phyloP scores from a whole-genome alignment of 176 grass and related monocot genomes.

The Oryza longistaminata region DNA sequence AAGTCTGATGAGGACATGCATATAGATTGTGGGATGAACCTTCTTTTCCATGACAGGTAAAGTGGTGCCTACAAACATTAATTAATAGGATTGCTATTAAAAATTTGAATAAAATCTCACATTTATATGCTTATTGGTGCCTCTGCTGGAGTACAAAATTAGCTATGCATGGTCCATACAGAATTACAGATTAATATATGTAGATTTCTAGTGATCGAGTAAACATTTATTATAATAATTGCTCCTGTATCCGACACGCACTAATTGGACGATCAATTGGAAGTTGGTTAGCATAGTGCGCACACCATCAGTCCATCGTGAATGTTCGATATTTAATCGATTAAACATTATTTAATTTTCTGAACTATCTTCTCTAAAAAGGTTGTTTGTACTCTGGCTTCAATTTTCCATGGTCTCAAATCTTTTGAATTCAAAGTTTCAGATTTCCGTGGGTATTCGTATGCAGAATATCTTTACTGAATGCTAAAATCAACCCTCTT shows the following conservation, averaged over 20 bases:
- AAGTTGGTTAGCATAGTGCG: background rate
- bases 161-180: background rate
- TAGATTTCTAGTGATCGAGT: background rate
- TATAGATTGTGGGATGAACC: conserved; percentile 30
- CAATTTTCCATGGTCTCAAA: background rate
- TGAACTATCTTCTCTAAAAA: background rate
- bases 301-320: conserved; percentile 18
- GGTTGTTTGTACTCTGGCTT: background rate
- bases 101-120: conserved; percentile 7
- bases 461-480: background rate
- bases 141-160: conserved; percentile 6
- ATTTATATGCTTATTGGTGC: conserved; percentile 1
- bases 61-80: conserved; percentile 28
- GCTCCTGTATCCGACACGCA: conserved; percentile 24
- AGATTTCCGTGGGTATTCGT: background rate
- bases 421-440: background rate
- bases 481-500: background rate
- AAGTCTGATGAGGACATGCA: conserved; percentile 41
- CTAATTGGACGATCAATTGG: background rate
- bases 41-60: conserved; percentile 37
- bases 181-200: background rate
- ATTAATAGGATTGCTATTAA: conserved; percentile 3
- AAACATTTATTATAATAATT: background rate
- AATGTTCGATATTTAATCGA: conserved; percentile 5
- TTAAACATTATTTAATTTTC: background rate